These are phyloP conservation scores for Aspergillus sclerotiicarbonarius DNA, from an alignment of 495 filamentous ascomycete species.

Conservation along the genomic window DNA sequence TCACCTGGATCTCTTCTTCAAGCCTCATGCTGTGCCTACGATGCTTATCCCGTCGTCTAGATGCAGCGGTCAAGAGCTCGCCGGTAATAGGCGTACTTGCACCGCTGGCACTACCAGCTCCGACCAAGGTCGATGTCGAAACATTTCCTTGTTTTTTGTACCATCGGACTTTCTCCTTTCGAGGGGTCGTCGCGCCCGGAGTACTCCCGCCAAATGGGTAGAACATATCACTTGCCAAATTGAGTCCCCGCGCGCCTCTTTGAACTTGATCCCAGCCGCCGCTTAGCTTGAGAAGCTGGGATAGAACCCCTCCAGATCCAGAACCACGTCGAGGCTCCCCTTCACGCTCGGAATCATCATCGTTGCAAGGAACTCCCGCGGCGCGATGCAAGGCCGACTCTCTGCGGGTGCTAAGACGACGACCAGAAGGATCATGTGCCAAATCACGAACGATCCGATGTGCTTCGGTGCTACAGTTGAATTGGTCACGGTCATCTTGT, in stretches of 20 bases:
- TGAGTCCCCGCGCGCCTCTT: not conserved
- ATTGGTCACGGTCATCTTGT: not conserved
- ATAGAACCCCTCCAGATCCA: slow-evolving; percentile 33
- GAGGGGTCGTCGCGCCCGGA: slow-evolving; percentile 19
- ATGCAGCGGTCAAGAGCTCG: slow-evolving; percentile 30
- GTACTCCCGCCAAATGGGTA: slow-evolving; percentile 6
- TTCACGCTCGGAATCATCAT: not conserved
- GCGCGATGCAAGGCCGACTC: not conserved
- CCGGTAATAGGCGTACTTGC: slow-evolving; percentile 31
- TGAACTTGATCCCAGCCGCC: slow-evolving; percentile 9
- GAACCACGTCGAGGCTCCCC: slow-evolving; percentile 11
- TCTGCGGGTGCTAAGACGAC: not conserved
- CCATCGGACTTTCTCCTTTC: slow-evolving; percentile 33
- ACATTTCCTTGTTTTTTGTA: slow-evolving; percentile 33
- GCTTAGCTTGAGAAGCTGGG: slow-evolving; percentile 35
- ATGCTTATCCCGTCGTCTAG: slow-evolving; percentile 29
- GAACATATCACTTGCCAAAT: not conserved
- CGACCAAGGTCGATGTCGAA: slow-evolving; percentile 28
- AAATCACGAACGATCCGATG: slow-evolving; percentile 25
- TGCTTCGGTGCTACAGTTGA: slow-evolving; percentile 16
- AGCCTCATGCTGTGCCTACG: slow-evolving; percentile 20
- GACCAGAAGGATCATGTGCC: slow-evolving; percentile 11
- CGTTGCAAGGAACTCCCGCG: not conserved
- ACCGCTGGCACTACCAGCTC: slow-evolving; percentile 22
- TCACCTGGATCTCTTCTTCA: slow-evolving; percentile 69